Evolutionary conservation across 2,329 filamentous ascomycete species (phyloP).

Genomic region (Alternaria triticimaculans): DNA sequence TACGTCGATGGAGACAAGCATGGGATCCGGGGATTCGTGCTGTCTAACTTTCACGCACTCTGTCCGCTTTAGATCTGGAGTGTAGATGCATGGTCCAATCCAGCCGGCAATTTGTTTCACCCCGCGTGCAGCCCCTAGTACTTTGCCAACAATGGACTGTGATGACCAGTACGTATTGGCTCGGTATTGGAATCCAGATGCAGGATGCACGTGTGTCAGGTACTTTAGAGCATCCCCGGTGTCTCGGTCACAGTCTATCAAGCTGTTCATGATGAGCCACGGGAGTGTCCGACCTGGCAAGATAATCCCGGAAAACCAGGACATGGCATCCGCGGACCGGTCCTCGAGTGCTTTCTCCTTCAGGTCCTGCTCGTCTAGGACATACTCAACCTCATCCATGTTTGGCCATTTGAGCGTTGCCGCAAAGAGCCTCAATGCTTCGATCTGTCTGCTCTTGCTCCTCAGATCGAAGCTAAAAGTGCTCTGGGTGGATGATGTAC

Average conservation of each 20-base stretch:
- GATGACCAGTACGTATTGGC: slow-evolving; percentile 80
- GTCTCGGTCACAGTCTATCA: slow-evolving; percentile 77
- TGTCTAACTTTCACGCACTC: slow-evolving; percentile 75
- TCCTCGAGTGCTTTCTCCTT: slow-evolving; percentile 57
- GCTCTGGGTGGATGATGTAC: slow-evolving; percentile 50
- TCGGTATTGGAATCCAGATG: slow-evolving; percentile 78
- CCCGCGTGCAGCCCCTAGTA: slow-evolving; percentile 70
- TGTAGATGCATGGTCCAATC: slow-evolving; percentile 75
- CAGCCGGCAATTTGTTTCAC: slow-evolving; percentile 75
- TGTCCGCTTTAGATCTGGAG: slow-evolving; percentile 69
- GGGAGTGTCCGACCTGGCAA: slow-evolving; percentile 74
- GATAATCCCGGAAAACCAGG: slow-evolving; percentile 77
- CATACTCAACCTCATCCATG: slow-evolving; percentile 67
- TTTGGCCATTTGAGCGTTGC: slow-evolving; percentile 80
- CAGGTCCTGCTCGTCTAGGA: slow-evolving; percentile 65
- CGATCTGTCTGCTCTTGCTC: slow-evolving; percentile 71
- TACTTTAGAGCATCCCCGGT: slow-evolving; percentile 69
- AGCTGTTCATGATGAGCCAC: slow-evolving; percentile 78
- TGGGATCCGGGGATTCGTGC: slow-evolving; percentile 61
- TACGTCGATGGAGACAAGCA: slow-evolving; percentile 65
- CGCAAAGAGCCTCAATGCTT: slow-evolving; percentile 72
- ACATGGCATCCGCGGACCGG: slow-evolving; percentile 75
- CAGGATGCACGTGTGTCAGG: slow-evolving; percentile 71
- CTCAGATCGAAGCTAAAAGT: slow-evolving; percentile 68
- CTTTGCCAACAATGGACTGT: slow-evolving; percentile 75